Base-by-base conservation (phyloP, 2,329 filamentous ascomycete species). In the Mariannaea sp. region DNA sequence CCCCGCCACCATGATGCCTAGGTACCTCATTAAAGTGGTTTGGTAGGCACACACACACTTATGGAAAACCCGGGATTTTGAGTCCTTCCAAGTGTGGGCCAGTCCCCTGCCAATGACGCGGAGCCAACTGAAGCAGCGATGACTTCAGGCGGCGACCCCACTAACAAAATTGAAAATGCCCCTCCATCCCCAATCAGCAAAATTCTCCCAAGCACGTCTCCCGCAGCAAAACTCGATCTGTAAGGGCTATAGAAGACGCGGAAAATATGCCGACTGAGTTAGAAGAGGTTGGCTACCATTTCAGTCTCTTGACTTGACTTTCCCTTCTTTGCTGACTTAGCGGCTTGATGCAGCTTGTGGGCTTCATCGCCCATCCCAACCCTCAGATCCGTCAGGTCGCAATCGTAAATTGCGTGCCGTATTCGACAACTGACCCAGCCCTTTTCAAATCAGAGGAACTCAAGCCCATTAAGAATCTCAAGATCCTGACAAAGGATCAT, bases 341-440 rank as follows among this genome's bases (percentile, higher is more conserved):
- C 26, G 4, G 36, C n/a, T 38, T 20, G 24, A 10, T 51, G 32
- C 64, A 96, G 90, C 85, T 96, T 48, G 91, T 97, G 57, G 91
- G 92, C 71, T 97, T 97, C 74, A 89, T 97, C 55, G 88, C 90
- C 73, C 88, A 96, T 75, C 90, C 90, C 55, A 96, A 95, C 70
- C 90, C 91, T 35, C 89, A 96, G 70, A 91, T 97, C 60, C 86
- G 94, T 64, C 86, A 90, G 70, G 81, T 93, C 62, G 92, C 92
- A 42, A 85, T 87, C 48, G 92, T 96, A 72, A 89, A 95, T 65
- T 80, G 97, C 29, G 86, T 97, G 39, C 90, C 91, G 9, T 97
- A 90, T 60, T 89, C 89, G 19, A 80, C 84, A 9, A 75, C 81
- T 1, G 82, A 96, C 60, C 87, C 89, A 0, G 76, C 79, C 0